Base-by-base conservation (phyloP, 2,329 filamentous ascomycete species). In the Pseudomassariella vexata region DNA sequence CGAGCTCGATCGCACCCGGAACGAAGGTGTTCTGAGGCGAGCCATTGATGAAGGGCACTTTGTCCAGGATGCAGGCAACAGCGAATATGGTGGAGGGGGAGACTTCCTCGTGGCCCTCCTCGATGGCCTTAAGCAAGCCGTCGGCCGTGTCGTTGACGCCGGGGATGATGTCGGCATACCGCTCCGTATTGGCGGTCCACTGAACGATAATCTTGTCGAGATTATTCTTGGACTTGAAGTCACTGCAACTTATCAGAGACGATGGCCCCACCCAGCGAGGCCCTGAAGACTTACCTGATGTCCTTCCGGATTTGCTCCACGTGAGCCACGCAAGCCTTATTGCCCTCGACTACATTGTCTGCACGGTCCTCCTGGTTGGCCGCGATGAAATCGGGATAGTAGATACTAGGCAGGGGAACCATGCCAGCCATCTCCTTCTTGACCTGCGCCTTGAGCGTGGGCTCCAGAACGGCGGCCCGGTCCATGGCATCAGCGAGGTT, bases 21-120 rank as follows among this genome's bases (percentile, higher is more conserved):
- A 98, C 90, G 52, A 98, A 96, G 25, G 92, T 98, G 74, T 98
- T 98, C 65, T 98, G 92, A 20, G 92, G 92, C 42, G 92, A 98
- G 37, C 92, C 92, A 63, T 98, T 98, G 80, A 98, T 95, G 73
- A 98, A 98, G 3, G 92, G 90, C 9, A 79, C 76, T 20, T 78
- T 72, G 59, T 98, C 92, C 24, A 95, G 76, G 52, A 96, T 95
- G 55, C 79, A 92, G 32, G 92, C 90, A 32, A 98, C 86, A 9
- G 92, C 88, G 53, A 98, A 98, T 50, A 98, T 76, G 30, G 90
- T 96, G 15, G 92, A 96, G 19, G 92, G 92, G 11, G 92, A 76
- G n/a, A 98, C 76, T 57, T 98, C 92, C 41, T 81, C 76, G 57
- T 98, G 88, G 26, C 90, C 88, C 41, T 71, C 59, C 64, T 90